Evolutionary conservation across 2,329 filamentous ascomycete genomes (phyloP).

Genomic region (Cercospora sp.): DNA sequence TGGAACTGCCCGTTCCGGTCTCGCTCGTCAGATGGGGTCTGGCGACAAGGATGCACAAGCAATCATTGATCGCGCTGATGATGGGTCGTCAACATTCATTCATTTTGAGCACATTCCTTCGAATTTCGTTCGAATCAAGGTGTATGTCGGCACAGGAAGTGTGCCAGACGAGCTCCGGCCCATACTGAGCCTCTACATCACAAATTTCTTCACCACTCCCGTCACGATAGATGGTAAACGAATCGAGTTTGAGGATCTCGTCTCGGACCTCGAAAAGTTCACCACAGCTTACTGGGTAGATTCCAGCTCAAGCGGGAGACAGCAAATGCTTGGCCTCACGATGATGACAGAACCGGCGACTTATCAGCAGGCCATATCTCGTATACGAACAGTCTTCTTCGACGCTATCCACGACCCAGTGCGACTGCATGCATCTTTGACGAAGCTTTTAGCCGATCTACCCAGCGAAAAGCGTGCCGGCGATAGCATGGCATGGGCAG

Average conservation of each 20-base stretch:
- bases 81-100: slow-evolving; percentile 72
- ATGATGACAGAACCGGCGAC: slow-evolving; percentile 88
- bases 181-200: slow-evolving; percentile 77
- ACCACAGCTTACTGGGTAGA: slow-evolving; percentile 81
- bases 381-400: slow-evolving; percentile 84
- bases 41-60: slow-evolving; percentile 71
- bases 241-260: slow-evolving; percentile 87
- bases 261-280: slow-evolving; percentile 86
- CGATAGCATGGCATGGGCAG: slow-evolving; percentile 61
- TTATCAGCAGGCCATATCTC: slow-evolving; percentile 77
- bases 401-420: slow-evolving; percentile 82
- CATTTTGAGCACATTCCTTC: slow-evolving; percentile 94
- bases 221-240: slow-evolving; percentile 73
- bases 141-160: slow-evolving; percentile 76
- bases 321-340: slow-evolving; percentile 76
- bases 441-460: slow-evolving; percentile 85
- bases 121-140: slow-evolving; percentile 83
- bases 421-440: slow-evolving; percentile 62
- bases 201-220: slow-evolving; percentile 93
- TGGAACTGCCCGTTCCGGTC: slow-evolving; percentile 77
- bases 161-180: slow-evolving; percentile 83
- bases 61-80: slow-evolving; percentile 68
- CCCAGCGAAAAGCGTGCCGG: slow-evolving; percentile 90
- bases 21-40: slow-evolving; percentile 69
- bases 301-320: slow-evolving; percentile 67